phyloP scores from a whole-genome alignment of 176 grass and related monocot species.

The Echinochloa phyllopogon region DNA sequence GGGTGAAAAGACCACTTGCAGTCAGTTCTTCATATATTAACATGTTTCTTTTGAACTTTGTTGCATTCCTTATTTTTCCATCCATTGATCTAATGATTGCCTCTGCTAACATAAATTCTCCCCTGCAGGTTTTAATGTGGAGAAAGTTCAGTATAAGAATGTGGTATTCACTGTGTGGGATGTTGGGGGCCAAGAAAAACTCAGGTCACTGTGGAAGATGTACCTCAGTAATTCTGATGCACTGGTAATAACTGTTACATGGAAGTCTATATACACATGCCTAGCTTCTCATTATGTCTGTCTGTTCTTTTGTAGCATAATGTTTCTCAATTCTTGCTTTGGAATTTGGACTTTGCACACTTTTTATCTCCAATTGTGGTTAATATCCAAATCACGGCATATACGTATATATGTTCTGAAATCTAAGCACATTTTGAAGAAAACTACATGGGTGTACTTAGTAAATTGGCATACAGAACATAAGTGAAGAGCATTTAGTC shows the following conservation, averaged over 20 bases:
- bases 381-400: background rate
- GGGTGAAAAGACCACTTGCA: background rate
- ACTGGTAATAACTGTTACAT: slow-evolving; percentile 58
- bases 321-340: slow-evolving; percentile 21
- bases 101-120: background rate
- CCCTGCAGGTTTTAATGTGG: slow-evolving; percentile 83
- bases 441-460: background rate
- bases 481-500: background rate
- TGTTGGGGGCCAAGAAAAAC: slow-evolving; percentile 94
- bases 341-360: background rate
- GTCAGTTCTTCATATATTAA: background rate
- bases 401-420: background rate
- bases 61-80: background rate
- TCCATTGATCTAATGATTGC: slow-evolving; percentile 14
- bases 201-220: slow-evolving; percentile 86
- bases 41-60: background rate
- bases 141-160: slow-evolving; percentile 98
- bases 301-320: slow-evolving; percentile 3
- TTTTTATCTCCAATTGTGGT: background rate
- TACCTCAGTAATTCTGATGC: slow-evolving; percentile 93
- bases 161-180: slow-evolving; percentile 94
- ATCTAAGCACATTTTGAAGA: background rate
- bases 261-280: background rate
- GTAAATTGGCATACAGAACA: background rate
- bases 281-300: slow-evolving; percentile 13